Conservation (phyloP, 2,329 filamentous ascomycete species). For the Fusarium sp. region DNA sequence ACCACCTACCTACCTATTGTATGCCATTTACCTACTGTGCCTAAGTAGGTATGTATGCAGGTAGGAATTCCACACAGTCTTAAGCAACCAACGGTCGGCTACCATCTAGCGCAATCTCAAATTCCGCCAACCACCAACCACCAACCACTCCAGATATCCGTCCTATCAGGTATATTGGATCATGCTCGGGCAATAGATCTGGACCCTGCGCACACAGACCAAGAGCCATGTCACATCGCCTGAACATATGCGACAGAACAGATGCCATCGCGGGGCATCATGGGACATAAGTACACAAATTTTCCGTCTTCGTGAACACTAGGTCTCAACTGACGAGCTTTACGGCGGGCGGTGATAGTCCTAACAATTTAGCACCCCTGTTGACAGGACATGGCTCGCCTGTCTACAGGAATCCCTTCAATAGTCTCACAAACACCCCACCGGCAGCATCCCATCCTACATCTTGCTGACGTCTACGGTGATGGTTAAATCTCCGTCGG, state of each 20-base stretch:
- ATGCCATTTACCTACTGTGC: background rate
- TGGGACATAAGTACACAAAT: conserved; percentile 45
- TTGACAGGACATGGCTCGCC: conserved; percentile 8
- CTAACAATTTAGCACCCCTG: conserved; percentile 22
- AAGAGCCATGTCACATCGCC: conserved; percentile 39
- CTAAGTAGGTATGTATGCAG: background rate
- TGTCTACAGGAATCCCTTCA: conserved; percentile 18
- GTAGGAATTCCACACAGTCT: background rate
- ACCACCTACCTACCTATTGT: background rate
- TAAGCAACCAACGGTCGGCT: conserved; percentile 36
- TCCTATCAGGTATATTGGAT: conserved; percentile 20
- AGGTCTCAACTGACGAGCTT: conserved; percentile 23
- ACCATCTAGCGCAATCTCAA: conserved; percentile 37
- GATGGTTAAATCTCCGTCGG: conserved; percentile 37
- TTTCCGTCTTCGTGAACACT: conserved; percentile 34
- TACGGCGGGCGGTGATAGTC: conserved; percentile 15
- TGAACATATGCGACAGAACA: conserved; percentile 47
- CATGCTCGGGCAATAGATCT: conserved; percentile 34
- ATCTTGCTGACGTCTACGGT: conserved; percentile 27
- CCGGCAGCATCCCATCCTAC: conserved; percentile 14
- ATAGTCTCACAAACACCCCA: conserved; percentile 10
- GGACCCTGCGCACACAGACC: conserved; percentile 31
- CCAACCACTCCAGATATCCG: conserved; percentile 21
- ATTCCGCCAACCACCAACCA: conserved; percentile 13
- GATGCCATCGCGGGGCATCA: conserved; percentile 44